Evolutionary conservation across 768 basidiomycete species (phyloP), one percentile per base, ranked within the genome.

Genomic region (Lactarius vividus): DNA sequence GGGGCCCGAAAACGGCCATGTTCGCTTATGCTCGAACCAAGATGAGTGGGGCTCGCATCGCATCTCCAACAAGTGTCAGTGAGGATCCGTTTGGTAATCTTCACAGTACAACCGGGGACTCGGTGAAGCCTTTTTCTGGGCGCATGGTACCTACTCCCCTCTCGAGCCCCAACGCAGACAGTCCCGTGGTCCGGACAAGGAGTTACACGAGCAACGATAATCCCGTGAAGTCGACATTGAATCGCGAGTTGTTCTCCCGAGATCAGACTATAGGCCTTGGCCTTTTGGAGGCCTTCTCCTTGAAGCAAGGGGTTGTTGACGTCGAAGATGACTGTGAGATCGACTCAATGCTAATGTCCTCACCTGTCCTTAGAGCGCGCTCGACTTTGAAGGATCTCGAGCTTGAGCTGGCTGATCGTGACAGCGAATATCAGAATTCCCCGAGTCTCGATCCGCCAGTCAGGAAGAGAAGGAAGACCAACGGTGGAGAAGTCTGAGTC

Each of bases 381-480:
- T 53, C 46, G 28, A 56, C 57, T 37, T 40, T 26, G 49, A 63
- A 15, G 11, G 54, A 37, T 1, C 18, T 28, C 33, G 62, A 46
- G 20, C 53, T 53, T 15, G 37, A 61, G 31, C 59, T 53, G 40
- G 67, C 68, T 42, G 64, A 65, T n/a, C 62, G 29, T 57, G 58
- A 66, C 18, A 53, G 71, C 56, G 75, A 72, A 37, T 39, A 37
- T 7, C 52, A 58, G 42, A 57, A 54, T 15, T 60, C 60, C 9
- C 42, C 46, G 4, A 42, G 64, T 35, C 35, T 61, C 20, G 61
- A 42, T 4, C 64, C 60, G 26, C 69, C 67, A 64, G 71, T 49
- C 76, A 78, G 65, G 76, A 78, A 62, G 73, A 75, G 29, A 74
- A 79, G 68, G 77, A 78, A 44, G 74, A 78, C 68, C 69, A 64